Percentiles rank a stretch among this genome's conserved stretches.
phyloP scores from a whole-genome alignment of 495 filamentous ascomycete species.

The Staphylotrichum longicolle region DNA sequence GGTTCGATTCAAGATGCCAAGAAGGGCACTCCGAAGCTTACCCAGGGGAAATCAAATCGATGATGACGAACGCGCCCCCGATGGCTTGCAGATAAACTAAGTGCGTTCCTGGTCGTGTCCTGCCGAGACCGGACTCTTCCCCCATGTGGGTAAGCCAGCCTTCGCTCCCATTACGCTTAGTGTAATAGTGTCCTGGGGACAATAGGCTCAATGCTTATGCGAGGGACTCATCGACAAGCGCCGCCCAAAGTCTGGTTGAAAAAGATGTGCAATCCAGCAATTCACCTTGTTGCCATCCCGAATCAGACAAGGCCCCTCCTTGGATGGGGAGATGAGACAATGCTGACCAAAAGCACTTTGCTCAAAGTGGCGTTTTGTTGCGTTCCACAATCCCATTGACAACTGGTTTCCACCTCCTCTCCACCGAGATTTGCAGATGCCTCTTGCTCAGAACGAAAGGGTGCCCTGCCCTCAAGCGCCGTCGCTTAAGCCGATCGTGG shows the following conservation, averaged over 20 bases:
- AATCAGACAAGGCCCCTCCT: conserved; percentile 12
- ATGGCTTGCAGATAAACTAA: conserved; percentile 5
- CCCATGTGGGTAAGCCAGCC: conserved; percentile 6
- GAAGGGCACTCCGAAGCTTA: conserved; percentile 7
- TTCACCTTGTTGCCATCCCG: conserved; percentile 3
- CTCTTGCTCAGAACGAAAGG: neutral
- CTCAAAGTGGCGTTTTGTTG: neutral
- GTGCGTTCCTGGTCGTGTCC: neutral
- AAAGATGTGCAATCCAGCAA: conserved; percentile 9
- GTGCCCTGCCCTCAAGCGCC: neutral
- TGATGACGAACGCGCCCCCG: neutral
- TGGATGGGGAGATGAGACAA: conserved; percentile 6
- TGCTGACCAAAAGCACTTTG: conserved; percentile 11
- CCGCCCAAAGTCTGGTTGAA: conserved; percentile 11
- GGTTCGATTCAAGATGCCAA: conserved; percentile 7
- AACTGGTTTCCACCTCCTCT: neutral
- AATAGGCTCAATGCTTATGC: conserved; percentile 18
- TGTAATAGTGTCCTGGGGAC: neutral
- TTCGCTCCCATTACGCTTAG: neutral
- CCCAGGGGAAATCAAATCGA: neutral
- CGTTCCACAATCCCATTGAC: neutral
- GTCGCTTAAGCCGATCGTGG: conserved; percentile 7
- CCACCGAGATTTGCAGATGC: neutral
- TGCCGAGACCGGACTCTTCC: conserved; percentile 11
- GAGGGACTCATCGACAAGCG: neutral